A percentile compares a stretch with the other conserved stretches of the same genome.
phyloP scores from a whole-genome alignment of 2,329 filamentous ascomycete species.

The Diaporthe citrichinensis region DNA sequence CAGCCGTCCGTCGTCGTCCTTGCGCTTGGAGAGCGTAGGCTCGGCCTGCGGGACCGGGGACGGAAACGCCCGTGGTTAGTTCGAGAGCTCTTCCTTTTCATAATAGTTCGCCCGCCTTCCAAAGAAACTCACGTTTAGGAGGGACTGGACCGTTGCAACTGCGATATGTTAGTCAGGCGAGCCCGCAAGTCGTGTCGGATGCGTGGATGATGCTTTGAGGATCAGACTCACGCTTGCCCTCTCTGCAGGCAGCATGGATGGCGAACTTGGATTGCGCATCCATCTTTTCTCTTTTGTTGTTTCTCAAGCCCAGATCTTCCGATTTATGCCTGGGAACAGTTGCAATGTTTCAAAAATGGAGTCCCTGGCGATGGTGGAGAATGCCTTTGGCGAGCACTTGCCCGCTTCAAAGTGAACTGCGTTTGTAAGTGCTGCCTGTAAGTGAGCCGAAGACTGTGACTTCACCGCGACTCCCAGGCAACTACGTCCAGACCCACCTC shows the following conservation, averaged over 20 bases:
- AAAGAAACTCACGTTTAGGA: slow-evolving; percentile 71
- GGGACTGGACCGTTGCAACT: slow-evolving; percentile 81
- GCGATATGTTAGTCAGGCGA: slow-evolving; percentile 30
- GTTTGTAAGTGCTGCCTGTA: slow-evolving; percentile 49
- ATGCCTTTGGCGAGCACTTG: slow-evolving; percentile 1
- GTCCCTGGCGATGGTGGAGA: background rate
- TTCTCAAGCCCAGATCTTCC: background rate
- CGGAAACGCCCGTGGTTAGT: background rate
- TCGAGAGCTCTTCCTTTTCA: background rate
- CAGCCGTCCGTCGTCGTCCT: slow-evolving; percentile 90
- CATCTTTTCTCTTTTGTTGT: slow-evolving; percentile 41
- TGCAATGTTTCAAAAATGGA: background rate
- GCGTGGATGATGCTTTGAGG: background rate
- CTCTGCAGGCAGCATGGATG: slow-evolving; percentile 88
- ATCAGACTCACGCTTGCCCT: slow-evolving; percentile 79
- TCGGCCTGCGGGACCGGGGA: slow-evolving; percentile 71
- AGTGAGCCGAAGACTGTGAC: background rate
- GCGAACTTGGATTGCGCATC: slow-evolving; percentile 75
- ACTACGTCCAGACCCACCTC: background rate
- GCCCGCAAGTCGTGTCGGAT: slow-evolving; percentile 16
- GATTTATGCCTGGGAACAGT: background rate
- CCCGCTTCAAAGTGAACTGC: slow-evolving; percentile 7
- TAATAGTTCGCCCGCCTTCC: fast-evolving
- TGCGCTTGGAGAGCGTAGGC: slow-evolving; percentile 78
- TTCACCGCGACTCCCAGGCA: background rate